Evolutionary conservation across 1,284 basidiomycete species (phyloP).

Genomic region (Flammula alnicola): DNA sequence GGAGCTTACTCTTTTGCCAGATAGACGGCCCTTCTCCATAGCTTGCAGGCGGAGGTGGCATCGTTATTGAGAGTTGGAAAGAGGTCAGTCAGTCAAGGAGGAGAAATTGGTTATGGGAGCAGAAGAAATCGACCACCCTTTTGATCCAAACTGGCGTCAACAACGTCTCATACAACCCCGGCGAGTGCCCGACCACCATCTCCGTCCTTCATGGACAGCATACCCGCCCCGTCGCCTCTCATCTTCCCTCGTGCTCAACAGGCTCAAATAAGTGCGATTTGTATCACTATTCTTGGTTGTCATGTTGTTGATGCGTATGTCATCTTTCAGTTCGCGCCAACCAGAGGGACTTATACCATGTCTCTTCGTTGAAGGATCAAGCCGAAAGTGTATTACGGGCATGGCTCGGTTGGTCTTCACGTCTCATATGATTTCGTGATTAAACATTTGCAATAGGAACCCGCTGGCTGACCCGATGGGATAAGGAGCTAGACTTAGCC

Average conservation of each 20-base stretch:
- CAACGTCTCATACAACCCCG: too few species aligned
- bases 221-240: slow-evolving; percentile 36
- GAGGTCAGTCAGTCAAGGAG: slow-evolving; percentile 11
- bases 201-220: slow-evolving; percentile 21
- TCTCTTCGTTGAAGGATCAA: slow-evolving; percentile 77
- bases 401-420: slow-evolving; percentile 65
- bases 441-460: slow-evolving; percentile 61
- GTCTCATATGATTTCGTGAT: slow-evolving; percentile 3
- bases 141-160: slow-evolving; percentile 26
- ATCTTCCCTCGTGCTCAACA: slow-evolving; percentile 77
- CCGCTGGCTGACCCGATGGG: slow-evolving; percentile 82
- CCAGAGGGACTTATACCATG: slow-evolving; percentile 83
- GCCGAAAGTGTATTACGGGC: slow-evolving; percentile 76
- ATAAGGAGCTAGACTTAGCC: slow-evolving; percentile 77
- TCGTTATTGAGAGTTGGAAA: slow-evolving; percentile 21
- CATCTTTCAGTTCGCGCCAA: slow-evolving; percentile 73
- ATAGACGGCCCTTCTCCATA: slow-evolving; percentile 64
- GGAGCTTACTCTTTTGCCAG: slow-evolving; percentile 72
- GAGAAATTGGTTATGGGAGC: slow-evolving; percentile 3
- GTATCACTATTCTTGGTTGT: background rate
- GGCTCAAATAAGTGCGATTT: slow-evolving; percentile 80
- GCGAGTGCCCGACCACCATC: too few species aligned
- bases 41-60: slow-evolving; percentile 52
- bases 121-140: slow-evolving; percentile 9
- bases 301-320: slow-evolving; percentile 15